Percentiles rank a stretch among this genome's conserved stretches.
These are phyloP conservation scores for Malassezia psittaci DNA, from an alignment of 1,284 basidiomycete species.

Conservation along the genomic window DNA sequence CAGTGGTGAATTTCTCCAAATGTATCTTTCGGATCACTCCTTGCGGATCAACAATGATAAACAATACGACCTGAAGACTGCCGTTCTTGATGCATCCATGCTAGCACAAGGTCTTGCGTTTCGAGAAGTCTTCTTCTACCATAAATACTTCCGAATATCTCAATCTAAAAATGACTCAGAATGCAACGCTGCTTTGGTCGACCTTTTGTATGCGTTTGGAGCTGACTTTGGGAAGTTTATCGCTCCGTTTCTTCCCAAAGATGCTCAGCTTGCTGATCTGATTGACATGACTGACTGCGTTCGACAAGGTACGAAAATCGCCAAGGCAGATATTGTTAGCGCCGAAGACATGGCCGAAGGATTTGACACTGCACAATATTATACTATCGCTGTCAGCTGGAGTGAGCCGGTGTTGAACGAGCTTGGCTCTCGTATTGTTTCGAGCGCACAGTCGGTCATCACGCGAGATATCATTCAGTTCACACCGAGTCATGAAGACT, in stretches of 20 bases:
- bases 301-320: too few species aligned
- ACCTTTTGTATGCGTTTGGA: background rate
- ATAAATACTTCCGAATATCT: background rate
- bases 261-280: background rate
- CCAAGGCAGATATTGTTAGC: background rate
- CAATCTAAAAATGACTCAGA: background rate
- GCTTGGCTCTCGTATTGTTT: constrained; percentile 1
- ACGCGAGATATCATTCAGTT: background rate
- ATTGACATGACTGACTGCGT: background rate
- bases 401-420: background rate
- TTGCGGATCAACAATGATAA: background rate
- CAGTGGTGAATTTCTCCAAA: background rate
- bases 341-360: background rate
- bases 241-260: background rate
- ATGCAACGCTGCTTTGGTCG: background rate
- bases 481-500: background rate
- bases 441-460: background rate
- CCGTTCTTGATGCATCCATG: background rate
- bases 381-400: background rate
- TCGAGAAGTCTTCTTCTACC: background rate
- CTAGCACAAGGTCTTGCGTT: background rate
- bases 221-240: background rate
- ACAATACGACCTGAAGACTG: background rate
- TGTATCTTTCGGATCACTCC: background rate
- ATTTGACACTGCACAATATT: background rate